Evolutionary conservation across 106 monocot genomes (phyloP).

Genomic region (Dendrobium huoshanense): DNA sequence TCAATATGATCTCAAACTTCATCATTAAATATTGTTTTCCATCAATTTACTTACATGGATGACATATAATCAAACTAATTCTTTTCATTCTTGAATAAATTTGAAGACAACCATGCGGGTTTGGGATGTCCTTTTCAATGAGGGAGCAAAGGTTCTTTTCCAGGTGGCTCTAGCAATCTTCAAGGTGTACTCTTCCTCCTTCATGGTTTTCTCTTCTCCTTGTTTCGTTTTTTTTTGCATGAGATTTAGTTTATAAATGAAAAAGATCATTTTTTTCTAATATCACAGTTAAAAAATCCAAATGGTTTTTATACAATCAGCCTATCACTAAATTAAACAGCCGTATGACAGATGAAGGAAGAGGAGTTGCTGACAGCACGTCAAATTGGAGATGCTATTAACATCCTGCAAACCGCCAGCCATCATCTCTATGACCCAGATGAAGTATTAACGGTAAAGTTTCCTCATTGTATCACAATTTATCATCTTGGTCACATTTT

Average conservation of each 20-base stretch:
- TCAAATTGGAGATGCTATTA: slow-evolving; percentile 86
- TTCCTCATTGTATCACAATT: background rate
- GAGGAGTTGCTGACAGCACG: slow-evolving; percentile 64
- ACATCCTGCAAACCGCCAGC: slow-evolving; percentile 64
- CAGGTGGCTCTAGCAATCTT: slow-evolving; percentile 87
- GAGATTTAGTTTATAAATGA: background rate
- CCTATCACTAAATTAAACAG: background rate
- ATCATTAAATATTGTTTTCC: no score
- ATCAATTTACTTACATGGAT: background rate
- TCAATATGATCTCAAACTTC: no score
- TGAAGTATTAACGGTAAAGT: slow-evolving; percentile 61
- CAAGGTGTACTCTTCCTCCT: slow-evolving; percentile 39
- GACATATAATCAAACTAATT: background rate
- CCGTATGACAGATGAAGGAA: slow-evolving; percentile 70
- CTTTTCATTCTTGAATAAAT: slow-evolving; percentile 14
- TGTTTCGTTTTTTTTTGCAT: background rate
- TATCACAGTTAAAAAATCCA: background rate
- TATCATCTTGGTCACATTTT: background rate
- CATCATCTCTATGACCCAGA: slow-evolving; percentile 86
- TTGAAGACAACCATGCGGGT: slow-evolving; percentile 78
- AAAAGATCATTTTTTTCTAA: background rate
- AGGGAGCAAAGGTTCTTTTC: slow-evolving; percentile 92
- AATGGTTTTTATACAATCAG: background rate
- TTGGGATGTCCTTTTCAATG: slow-evolving; percentile 97
- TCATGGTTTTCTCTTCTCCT: background rate